These are phyloP conservation scores for Leccinum variicolor DNA, from an alignment of 768 basidiomycete species.

Conservation along the genomic window DNA sequence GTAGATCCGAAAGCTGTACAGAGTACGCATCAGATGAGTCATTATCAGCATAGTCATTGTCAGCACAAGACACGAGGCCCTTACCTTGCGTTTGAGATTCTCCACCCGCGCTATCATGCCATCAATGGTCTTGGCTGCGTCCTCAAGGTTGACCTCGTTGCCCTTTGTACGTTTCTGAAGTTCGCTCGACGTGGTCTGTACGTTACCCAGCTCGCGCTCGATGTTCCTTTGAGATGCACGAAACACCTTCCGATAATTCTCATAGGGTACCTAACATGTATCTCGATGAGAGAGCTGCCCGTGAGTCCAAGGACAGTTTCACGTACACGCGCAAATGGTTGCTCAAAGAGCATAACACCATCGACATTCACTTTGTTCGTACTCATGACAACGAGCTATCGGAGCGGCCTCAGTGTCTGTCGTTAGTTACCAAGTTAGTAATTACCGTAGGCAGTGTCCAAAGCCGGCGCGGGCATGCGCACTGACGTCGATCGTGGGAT, in stretches of 20 bases:
- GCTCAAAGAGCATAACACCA: constrained; percentile 77
- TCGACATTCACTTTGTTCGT: constrained; percentile 60
- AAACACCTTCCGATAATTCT: constrained; percentile 87
- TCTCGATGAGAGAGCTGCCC: constrained; percentile 9
- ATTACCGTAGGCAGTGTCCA: background rate
- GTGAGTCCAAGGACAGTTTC: background rate
- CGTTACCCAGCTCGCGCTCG: constrained; percentile 69
- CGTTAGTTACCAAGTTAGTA: constrained; percentile 2
- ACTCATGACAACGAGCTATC: constrained; percentile 26
- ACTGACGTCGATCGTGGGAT: constrained; percentile 15
- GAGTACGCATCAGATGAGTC: constrained; percentile 14
- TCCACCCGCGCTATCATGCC: constrained; percentile 74
- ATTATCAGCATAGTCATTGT: constrained; percentile 9
- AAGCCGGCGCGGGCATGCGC: background rate
- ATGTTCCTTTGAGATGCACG: constrained; percentile 77
- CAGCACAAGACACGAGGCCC: constrained; percentile 18
- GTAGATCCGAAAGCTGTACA: constrained; percentile 48
- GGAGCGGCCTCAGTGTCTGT: constrained; percentile 6
- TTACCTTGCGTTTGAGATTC: constrained; percentile 85
- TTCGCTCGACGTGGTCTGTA: constrained; percentile 57
- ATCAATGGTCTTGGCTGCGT: constrained; percentile 61
- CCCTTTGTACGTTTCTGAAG: constrained; percentile 46
- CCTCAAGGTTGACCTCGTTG: constrained; percentile 42
- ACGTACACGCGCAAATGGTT: constrained; percentile 73
- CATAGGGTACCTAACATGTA: constrained; percentile 71